Evolutionary conservation across 208 protist species (phyloP).

Genomic region (Leishmania tarentolae): DNA sequence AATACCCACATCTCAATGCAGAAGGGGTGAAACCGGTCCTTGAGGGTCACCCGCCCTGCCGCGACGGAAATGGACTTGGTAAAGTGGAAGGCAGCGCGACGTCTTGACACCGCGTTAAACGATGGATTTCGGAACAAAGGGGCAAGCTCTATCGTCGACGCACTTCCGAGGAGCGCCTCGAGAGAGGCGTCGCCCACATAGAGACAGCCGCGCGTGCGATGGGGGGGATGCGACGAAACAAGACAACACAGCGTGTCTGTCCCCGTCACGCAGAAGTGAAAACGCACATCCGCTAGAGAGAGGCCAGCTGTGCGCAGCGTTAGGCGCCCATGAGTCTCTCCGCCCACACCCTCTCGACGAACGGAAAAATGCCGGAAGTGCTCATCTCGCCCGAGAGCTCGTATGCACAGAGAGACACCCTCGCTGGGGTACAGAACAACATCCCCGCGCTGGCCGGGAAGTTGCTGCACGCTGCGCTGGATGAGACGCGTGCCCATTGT

Average conservation of each 20-base stretch:
- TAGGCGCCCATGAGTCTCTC: not conserved
- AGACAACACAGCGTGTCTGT: conserved; percentile 23
- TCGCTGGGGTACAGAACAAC: conserved; percentile 9
- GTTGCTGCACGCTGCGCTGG: conserved; percentile 15
- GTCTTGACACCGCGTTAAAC: not conserved
- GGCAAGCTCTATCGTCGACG: conserved; percentile 7
- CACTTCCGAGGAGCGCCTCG: not conserved
- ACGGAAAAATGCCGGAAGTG: conserved; percentile 26
- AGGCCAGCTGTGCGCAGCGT: conserved; percentile 17
- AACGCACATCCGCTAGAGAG: conserved; percentile 24
- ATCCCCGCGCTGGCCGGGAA: conserved; percentile 20
- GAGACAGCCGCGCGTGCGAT: conserved; percentile 30
- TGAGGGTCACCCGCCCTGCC: conserved; percentile 70
- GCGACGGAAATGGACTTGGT: conserved; percentile 55
- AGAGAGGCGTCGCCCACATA: conserved; percentile 24
- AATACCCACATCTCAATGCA: conserved; percentile 90
- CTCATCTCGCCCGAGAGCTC: conserved; percentile 25
- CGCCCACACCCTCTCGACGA: not conserved
- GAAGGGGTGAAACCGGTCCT: conserved; percentile 83
- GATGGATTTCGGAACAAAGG: conserved; percentile 40
- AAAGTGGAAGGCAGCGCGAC: conserved; percentile 66
- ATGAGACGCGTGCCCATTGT: conserved; percentile 33
- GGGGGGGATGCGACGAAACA: conserved; percentile 31
- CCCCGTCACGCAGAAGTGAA: conserved; percentile 26
- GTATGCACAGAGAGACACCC: conserved; percentile 3